These are phyloP conservation scores for Chlamydomonas sphaeroides DNA, from an alignment of 139 green algal species.

Conservation along the genomic window DNA sequence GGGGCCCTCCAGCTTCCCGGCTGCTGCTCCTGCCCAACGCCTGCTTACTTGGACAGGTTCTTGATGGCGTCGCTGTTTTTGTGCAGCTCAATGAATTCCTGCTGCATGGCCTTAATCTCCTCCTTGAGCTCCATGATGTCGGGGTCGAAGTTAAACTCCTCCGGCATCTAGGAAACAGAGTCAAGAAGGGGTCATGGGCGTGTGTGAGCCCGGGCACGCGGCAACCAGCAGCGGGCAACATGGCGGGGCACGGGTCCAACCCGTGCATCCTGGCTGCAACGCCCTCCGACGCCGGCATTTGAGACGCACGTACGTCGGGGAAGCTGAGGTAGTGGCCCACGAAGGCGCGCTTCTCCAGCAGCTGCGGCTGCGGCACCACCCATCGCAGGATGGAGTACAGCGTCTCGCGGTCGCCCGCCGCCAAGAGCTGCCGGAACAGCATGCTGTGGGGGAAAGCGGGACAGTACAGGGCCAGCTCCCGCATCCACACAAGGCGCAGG, in stretches of 20 bases:
- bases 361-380: conserved; percentile 64
- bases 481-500: too few species aligned
- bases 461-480: too few species aligned
- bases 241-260: too few species aligned
- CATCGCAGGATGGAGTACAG: conserved; percentile 65
- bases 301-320: conserved; percentile 68
- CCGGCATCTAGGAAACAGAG: conserved; percentile 77
- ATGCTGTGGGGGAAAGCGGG: conserved; percentile 29
- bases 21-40: too few species aligned
- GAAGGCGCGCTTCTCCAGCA: conserved; percentile 71
- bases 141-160: conserved; percentile 67
- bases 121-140: conserved; percentile 70
- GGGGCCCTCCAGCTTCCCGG: too few species aligned
- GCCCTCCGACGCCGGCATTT: too few species aligned
- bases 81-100: conserved; percentile 66
- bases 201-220: neutral
- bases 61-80: conserved; percentile 63
- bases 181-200: neutral
- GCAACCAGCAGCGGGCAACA: too few species aligned
- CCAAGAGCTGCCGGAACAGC: conserved; percentile 58
- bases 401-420: conserved; percentile 56
- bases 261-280: too few species aligned
- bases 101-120: conserved; percentile 66
- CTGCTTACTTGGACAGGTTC: conserved; percentile 59
- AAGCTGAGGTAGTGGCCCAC: conserved; percentile 70